Evolutionary conservation across 495 filamentous ascomycete species (phyloP).

Genomic region (Thermochaetoides thermophila): DNA sequence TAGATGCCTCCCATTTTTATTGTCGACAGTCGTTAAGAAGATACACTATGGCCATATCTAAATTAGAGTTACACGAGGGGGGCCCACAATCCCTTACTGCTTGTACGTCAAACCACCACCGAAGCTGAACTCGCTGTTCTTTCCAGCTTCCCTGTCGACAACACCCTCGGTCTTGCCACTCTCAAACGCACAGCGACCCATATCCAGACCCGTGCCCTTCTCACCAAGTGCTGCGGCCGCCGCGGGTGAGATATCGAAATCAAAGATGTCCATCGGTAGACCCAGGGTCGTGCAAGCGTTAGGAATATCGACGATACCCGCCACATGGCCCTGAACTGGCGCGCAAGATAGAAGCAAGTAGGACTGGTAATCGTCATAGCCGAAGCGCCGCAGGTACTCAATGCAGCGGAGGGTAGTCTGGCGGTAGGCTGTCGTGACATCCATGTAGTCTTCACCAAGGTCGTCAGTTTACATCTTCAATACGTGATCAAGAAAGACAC

Average conservation of each 20-base stretch:
- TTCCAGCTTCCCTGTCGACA: slow-evolving; percentile 23
- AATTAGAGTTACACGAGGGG: too few relatives aligned
- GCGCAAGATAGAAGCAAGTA: slow-evolving; percentile 83
- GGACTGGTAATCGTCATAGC: slow-evolving; percentile 63
- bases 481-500: too few relatives aligned
- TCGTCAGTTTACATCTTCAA: too few relatives aligned
- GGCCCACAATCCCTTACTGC: slow-evolving; percentile 8
- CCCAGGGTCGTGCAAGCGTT: slow-evolving; percentile 81
- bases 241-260: slow-evolving; percentile 75
- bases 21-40: too few relatives aligned
- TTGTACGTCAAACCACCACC: slow-evolving; percentile 39
- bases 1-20: too few relatives aligned
- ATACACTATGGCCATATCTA: too few relatives aligned
- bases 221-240: slow-evolving; percentile 22
- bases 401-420: slow-evolving; percentile 69
- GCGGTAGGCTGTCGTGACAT: slow-evolving; percentile 83
- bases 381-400: slow-evolving; percentile 76
- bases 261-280: slow-evolving; percentile 89
- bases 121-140: slow-evolving; percentile 32
- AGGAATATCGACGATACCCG: slow-evolving; percentile 80
- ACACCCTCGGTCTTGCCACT: slow-evolving; percentile 32
- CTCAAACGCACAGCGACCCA: slow-evolving; percentile 66
- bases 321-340: slow-evolving; percentile 82
- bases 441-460: slow-evolving; percentile 63
- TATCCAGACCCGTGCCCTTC: slow-evolving; percentile 50